phyloP scores from a whole-genome alignment of 2,329 filamentous ascomycete species.

The Colletotrichum trifolii region DNA sequence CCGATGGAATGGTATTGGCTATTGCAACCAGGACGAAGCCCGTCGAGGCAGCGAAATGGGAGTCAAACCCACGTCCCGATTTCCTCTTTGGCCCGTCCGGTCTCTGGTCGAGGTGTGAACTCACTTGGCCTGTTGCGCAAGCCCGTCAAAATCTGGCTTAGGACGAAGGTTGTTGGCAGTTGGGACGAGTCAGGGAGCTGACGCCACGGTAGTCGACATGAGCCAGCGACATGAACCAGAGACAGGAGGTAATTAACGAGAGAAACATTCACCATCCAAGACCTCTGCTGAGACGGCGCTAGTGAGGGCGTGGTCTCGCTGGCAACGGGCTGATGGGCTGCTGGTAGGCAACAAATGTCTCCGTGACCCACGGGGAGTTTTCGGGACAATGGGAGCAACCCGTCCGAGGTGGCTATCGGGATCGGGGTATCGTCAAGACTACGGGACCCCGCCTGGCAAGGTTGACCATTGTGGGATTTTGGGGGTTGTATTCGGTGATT shows the following conservation, averaged over 20 bases:
- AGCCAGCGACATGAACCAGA: neutral
- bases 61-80: neutral
- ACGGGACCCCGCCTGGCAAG: too few relatives aligned
- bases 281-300: conserved; percentile 13
- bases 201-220: conserved; percentile 6
- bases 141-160: conserved; percentile 13
- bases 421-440: conserved; percentile 2
- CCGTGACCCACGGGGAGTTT: neutral
- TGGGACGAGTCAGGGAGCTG: conserved; percentile 26
- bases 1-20: conserved; percentile 12
- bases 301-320: conserved; percentile 2
- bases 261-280: neutral
- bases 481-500: too few relatives aligned
- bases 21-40: neutral
- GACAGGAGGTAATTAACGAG: neutral
- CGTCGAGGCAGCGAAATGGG: neutral
- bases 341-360: neutral
- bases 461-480: too few relatives aligned
- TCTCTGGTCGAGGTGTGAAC: neutral
- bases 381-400: conserved; percentile 24
- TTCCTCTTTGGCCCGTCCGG: conserved; percentile 15
- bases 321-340: neutral
- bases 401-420: conserved; percentile 10
- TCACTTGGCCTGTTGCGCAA: neutral
- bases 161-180: conserved; percentile 8